Conservation (phyloP, 2,329 filamentous ascomycete genomes). For the Curvularia eragrostidis region DNA sequence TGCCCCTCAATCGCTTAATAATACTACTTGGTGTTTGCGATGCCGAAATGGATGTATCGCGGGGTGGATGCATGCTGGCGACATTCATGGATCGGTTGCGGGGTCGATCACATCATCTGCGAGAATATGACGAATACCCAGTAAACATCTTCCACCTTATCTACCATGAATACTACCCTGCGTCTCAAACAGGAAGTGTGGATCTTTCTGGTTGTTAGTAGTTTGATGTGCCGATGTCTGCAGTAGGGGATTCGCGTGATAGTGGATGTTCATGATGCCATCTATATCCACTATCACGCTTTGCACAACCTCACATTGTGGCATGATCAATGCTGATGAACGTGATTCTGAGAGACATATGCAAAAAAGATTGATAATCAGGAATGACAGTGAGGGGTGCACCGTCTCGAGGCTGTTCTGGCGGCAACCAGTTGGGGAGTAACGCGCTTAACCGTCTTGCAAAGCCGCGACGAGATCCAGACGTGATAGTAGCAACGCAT, state of each 20-base stretch:
- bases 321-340: conserved; percentile 16
- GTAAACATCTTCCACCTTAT: conserved; percentile 34
- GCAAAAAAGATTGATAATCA: neutral
- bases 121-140: conserved; percentile 41
- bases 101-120: conserved; percentile 47
- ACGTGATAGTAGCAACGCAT: neutral
- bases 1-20: conserved; percentile 18
- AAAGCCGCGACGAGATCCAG: neutral
- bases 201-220: neutral
- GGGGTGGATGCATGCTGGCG: conserved; percentile 14
- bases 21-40: conserved; percentile 12
- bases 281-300: conserved; percentile 26
- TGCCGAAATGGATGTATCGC: conserved; percentile 4
- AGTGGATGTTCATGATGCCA: conserved; percentile 30
- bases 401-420: neutral
- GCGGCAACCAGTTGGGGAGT: neutral
- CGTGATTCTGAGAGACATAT: neutral
- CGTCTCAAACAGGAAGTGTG: neutral
- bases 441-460: neutral
- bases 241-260: neutral
- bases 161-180: conserved; percentile 14
- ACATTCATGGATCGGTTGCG: conserved; percentile 34
- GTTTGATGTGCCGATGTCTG: neutral
- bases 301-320: conserved; percentile 1
- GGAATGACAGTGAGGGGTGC: neutral